These are phyloP conservation scores for Ilyonectria destructans DNA, from an alignment of 2,329 filamentous ascomycete genomes.

Conservation along the genomic window DNA sequence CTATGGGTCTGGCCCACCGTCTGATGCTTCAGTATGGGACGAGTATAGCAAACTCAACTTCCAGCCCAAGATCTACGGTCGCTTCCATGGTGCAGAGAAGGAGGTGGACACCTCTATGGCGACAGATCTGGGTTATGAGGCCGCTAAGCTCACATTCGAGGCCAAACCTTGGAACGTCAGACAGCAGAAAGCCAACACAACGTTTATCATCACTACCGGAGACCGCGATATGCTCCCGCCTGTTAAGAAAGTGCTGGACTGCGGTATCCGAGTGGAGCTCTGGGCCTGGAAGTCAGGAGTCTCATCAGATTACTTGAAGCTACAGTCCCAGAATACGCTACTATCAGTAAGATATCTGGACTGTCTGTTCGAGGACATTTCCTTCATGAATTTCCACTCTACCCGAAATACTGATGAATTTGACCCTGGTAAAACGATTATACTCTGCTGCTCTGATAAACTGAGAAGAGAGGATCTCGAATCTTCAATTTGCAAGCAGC, in stretches of 20 bases:
- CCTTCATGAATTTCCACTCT: not conserved
- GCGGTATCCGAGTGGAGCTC: conserved; percentile 45
- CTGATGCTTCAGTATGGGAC: conserved; percentile 46
- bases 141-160: conserved; percentile 30
- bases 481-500: not conserved
- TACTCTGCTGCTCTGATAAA: not conserved
- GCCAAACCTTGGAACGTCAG: not conserved
- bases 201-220: conserved; percentile 46
- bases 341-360: not conserved
- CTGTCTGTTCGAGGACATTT: not conserved
- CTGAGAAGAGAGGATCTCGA: not conserved
- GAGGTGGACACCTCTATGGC: conserved; percentile 49
- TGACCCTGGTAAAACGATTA: not conserved
- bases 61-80: conserved; percentile 40
- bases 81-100: conserved; percentile 44
- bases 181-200: conserved; percentile 26
- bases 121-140: conserved; percentile 34
- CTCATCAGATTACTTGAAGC: conserved; percentile 37
- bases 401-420: not conserved
- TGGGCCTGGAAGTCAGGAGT: conserved; percentile 47
- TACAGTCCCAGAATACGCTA: not conserved
- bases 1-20: conserved; percentile 48
- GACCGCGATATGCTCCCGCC: conserved; percentile 49
- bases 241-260: conserved; percentile 35
- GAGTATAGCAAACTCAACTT: conserved; percentile 36